A percentile compares a stretch with the other conserved stretches of the same genome.
Evolutionary conservation across 257 asterid species (phyloP).

Genomic region (Datura wrightii): DNA sequence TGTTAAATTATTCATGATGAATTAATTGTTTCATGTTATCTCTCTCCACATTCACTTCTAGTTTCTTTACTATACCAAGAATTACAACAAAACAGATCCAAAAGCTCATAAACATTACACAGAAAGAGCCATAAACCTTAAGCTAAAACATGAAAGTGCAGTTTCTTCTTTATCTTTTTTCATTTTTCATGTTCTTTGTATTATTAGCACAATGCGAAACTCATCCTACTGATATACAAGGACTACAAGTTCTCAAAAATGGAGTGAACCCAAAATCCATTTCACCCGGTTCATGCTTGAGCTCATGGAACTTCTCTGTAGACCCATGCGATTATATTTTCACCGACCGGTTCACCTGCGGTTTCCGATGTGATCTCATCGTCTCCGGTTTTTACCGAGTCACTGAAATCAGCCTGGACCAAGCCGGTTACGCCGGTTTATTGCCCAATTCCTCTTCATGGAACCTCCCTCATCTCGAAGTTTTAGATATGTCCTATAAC

Average conservation of each 20-base stretch:
- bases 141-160: not conserved
- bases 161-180: not conserved
- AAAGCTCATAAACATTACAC: not conserved
- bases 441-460: not conserved
- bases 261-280: constrained; percentile 31
- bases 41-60: not conserved
- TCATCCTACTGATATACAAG: constrained; percentile 32
- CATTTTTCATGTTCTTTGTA: not conserved
- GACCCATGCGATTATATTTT: constrained; percentile 40
- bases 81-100: not conserved
- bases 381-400: constrained; percentile 25
- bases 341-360: constrained; percentile 28
- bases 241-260: constrained; percentile 25
- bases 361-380: constrained; percentile 13
- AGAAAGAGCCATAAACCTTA: not conserved
- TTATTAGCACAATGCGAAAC: constrained; percentile 31
- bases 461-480: constrained; percentile 26
- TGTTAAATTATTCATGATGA: not conserved
- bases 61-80: not conserved
- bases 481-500: constrained; percentile 33
- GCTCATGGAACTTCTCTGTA: constrained; percentile 40
- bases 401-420: constrained; percentile 34
- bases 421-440: constrained; percentile 34
- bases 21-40: not conserved
- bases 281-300: constrained; percentile 38